Percentiles rank a stretch among this genome's conserved stretches.
These are phyloP conservation scores for Corchorus olitorius DNA, from an alignment of 345 rosid genomes.

Conservation along the genomic window DNA sequence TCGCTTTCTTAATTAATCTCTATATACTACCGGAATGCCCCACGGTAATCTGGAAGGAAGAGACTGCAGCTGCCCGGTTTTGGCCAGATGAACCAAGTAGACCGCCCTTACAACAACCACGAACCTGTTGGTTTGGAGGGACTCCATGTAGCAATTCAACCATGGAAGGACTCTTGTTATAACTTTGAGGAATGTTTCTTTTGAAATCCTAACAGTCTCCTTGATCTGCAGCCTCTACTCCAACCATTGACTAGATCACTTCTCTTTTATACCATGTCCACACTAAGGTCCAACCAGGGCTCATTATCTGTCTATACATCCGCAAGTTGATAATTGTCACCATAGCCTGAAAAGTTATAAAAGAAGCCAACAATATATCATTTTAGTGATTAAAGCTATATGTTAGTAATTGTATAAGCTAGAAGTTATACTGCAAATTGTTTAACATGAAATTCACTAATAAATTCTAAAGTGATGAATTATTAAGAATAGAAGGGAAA, in stretches of 20 bases:
- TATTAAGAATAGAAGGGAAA: too few relatives aligned
- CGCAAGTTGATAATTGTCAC: slow-evolving; percentile 66
- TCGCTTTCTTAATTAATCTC: too few relatives aligned
- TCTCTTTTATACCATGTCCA: slow-evolving; percentile 81
- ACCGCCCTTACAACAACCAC: slow-evolving; percentile 72
- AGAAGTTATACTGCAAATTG: background rate
- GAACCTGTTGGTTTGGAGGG: slow-evolving; percentile 65
- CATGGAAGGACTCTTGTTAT: slow-evolving; percentile 54
- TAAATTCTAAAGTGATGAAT: too few relatives aligned
- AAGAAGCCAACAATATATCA: background rate
- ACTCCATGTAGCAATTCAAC: slow-evolving; percentile 71
- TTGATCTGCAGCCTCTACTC: slow-evolving; percentile 71
- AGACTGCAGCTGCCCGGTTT: slow-evolving; percentile 54
- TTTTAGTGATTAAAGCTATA: background rate
- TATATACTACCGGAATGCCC: slow-evolving; percentile 73
- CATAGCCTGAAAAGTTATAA: slow-evolving; percentile 43
- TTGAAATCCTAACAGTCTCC: slow-evolving; percentile 86
- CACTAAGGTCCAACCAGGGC: slow-evolving; percentile 72
- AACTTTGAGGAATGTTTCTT: slow-evolving; percentile 65
- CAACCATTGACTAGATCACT: slow-evolving; percentile 71
- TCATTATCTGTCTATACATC: slow-evolving; percentile 50
- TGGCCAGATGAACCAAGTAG: slow-evolving; percentile 63
- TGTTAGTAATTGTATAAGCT: too few relatives aligned
- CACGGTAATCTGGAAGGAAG: slow-evolving; percentile 64
- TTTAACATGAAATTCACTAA: too few relatives aligned